phyloP scores from a whole-genome alignment of 2,329 filamentous ascomycete genomes.

The Phymatotrichopsis omnivora region DNA sequence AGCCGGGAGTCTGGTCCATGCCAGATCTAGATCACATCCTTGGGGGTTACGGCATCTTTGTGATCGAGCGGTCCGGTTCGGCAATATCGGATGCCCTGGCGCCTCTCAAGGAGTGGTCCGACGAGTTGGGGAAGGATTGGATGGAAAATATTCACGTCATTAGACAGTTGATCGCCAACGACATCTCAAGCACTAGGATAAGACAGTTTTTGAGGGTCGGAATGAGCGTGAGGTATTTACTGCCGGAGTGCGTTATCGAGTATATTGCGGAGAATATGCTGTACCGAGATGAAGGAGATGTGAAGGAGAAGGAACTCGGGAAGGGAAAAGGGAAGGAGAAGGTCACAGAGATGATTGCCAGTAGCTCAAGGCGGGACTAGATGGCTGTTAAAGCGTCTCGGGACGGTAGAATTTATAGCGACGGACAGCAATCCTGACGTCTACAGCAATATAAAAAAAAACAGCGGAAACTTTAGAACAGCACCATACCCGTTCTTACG shows the following conservation, averaged over 20 bases:
- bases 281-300: constrained; percentile 46
- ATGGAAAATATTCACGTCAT: constrained; percentile 70
- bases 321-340: constrained; percentile 5
- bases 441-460: no score
- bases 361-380: no score
- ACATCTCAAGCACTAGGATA: constrained; percentile 74
- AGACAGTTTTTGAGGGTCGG: constrained; percentile 67
- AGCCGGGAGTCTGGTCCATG: constrained; percentile 67
- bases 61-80: constrained; percentile 78
- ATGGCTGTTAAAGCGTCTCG: no score
- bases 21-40: constrained; percentile 83
- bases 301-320: constrained; percentile 15
- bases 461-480: no score
- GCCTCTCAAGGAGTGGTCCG: constrained; percentile 69
- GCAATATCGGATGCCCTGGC: constrained; percentile 80
- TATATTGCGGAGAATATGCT: constrained; percentile 60
- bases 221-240: constrained; percentile 70
- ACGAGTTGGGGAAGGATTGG: constrained; percentile 35
- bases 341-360: background rate
- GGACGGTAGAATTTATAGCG: no score
- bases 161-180: constrained; percentile 76
- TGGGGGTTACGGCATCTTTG: constrained; percentile 70
- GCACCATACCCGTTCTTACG: no score
- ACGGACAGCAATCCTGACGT: no score
- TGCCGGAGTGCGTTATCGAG: constrained; percentile 62